These are phyloP conservation scores for Ophiostoma tasmaniense DNA, from an alignment of 2,329 filamentous ascomycete genomes.

Conservation along the genomic window DNA sequence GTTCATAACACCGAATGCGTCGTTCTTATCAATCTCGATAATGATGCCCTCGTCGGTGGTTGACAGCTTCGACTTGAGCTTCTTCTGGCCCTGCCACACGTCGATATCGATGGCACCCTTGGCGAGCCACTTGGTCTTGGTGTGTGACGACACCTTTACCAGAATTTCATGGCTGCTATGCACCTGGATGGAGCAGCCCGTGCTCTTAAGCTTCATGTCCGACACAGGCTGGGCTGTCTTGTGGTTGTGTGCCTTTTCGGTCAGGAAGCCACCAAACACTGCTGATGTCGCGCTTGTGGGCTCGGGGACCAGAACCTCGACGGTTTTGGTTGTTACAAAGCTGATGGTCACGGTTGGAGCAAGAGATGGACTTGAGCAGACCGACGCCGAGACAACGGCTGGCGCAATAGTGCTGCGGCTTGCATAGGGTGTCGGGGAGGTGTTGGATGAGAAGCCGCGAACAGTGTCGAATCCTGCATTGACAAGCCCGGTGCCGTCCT, in stretches of 20 bases:
- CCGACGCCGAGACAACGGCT: not conserved
- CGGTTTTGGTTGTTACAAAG: slow-evolving; percentile 31
- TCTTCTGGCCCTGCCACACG: slow-evolving; percentile 40
- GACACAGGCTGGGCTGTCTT: slow-evolving; percentile 14
- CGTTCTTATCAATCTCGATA: slow-evolving; percentile 43
- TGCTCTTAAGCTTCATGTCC: slow-evolving; percentile 26
- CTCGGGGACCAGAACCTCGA: slow-evolving; percentile 23
- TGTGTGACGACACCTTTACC: slow-evolving; percentile 43
- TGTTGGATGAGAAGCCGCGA: not conserved
- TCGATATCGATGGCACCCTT: slow-evolving; percentile 49
- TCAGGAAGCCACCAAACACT: slow-evolving; percentile 34
- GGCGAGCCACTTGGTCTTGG: slow-evolving; percentile 46
- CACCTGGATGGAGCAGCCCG: slow-evolving; percentile 39
- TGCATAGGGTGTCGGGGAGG: not conserved
- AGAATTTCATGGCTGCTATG: slow-evolving; percentile 43
- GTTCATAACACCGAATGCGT: slow-evolving; percentile 50
- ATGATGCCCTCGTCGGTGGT: slow-evolving; percentile 43
- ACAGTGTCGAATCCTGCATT: not conserved
- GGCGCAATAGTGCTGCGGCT: not conserved
- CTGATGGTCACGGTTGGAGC: slow-evolving; percentile 28
- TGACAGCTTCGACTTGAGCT: slow-evolving; percentile 41
- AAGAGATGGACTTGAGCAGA: slow-evolving; percentile 13
- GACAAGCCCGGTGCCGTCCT: not conserved
- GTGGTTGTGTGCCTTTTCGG: slow-evolving; percentile 27
- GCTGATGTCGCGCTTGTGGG: slow-evolving; percentile 21